phyloP scores from a whole-genome alignment of 371 early-diverging fungal genomes.

The Capillidium rhysosporum region DNA sequence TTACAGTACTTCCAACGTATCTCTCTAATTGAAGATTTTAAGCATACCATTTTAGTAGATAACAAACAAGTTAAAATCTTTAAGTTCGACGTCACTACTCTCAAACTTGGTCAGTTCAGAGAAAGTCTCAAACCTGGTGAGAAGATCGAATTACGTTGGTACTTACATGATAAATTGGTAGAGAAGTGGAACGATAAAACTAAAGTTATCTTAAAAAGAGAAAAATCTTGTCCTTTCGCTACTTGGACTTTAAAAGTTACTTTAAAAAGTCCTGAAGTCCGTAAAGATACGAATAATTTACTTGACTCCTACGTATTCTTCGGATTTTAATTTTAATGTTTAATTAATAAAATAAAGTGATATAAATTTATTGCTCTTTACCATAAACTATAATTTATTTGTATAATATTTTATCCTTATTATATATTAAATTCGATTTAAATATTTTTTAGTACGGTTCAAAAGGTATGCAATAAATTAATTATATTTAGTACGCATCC shows the following conservation, averaged over 20 bases:
- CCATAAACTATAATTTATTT: too few species aligned
- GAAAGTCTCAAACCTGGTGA: not conserved
- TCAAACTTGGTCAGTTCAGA: not conserved
- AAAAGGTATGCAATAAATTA: too few species aligned
- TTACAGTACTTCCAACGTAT: constrained; percentile 19
- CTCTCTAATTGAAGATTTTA: constrained; percentile 23
- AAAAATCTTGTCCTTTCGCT: not conserved
- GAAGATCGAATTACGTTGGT: not conserved
- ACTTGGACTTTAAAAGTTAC: not conserved
- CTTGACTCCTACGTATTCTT: not conserved
- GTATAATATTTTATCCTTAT: too few species aligned
- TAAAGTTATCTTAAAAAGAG: not conserved
- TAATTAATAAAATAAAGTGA: too few species aligned
- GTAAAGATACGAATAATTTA: not conserved
- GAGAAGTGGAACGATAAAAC: not conserved
- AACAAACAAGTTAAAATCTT: constrained; percentile 12
- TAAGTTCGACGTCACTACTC: too few species aligned
- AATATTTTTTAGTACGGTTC: too few species aligned
- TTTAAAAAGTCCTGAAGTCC: not conserved
- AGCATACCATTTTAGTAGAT: constrained; percentile 21
- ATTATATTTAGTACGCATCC: too few species aligned
- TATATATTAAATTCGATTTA: too few species aligned
- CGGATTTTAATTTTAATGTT: too few species aligned
- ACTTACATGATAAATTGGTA: not conserved
- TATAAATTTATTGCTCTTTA: too few species aligned